Evolutionary conservation across 1,139 yeast genomes (phyloP).

Genomic region (Hyphopichia fennica): DNA sequence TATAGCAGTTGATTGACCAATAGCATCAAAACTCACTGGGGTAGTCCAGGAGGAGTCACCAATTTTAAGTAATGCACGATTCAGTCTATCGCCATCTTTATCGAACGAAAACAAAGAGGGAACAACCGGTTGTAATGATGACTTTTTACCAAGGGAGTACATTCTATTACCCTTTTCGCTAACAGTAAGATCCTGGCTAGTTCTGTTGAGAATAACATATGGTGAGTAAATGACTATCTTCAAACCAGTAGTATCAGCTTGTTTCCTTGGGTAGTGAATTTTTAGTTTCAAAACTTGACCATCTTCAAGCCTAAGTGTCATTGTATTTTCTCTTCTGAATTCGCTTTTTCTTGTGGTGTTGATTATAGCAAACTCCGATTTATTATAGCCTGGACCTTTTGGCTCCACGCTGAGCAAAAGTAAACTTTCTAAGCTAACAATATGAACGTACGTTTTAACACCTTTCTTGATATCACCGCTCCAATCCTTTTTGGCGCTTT

Average conservation of each 20-base stretch:
- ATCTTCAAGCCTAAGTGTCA: conserved; percentile 52
- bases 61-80: conserved; percentile 68
- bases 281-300: conserved; percentile 69
- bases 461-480: conserved; percentile 64
- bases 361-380: conserved; percentile 80
- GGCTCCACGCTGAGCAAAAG: conserved; percentile 75
- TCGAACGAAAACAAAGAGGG: conserved; percentile 90
- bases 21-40: conserved; percentile 83
- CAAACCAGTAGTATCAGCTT: conserved; percentile 47
- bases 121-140: conserved; percentile 24
- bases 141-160: conserved; percentile 27
- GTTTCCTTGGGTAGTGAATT: conserved; percentile 60
- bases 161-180: conserved; percentile 58
- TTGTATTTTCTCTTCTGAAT: conserved; percentile 54
- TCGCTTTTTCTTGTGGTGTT: conserved; percentile 58
- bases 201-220: conserved; percentile 76
- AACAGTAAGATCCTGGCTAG: conserved; percentile 65
- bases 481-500: conserved; percentile 72
- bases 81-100: conserved; percentile 53
- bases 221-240: conserved; percentile 79
- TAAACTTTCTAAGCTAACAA: conserved; percentile 70
- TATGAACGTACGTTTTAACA: conserved; percentile 70
- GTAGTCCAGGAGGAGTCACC: conserved; percentile 76
- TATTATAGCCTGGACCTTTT: conserved; percentile 57
- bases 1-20: conserved; percentile 78